phyloP scores from a whole-genome alignment of 768 basidiomycete genomes.

The Aureoboletus auriporus region DNA sequence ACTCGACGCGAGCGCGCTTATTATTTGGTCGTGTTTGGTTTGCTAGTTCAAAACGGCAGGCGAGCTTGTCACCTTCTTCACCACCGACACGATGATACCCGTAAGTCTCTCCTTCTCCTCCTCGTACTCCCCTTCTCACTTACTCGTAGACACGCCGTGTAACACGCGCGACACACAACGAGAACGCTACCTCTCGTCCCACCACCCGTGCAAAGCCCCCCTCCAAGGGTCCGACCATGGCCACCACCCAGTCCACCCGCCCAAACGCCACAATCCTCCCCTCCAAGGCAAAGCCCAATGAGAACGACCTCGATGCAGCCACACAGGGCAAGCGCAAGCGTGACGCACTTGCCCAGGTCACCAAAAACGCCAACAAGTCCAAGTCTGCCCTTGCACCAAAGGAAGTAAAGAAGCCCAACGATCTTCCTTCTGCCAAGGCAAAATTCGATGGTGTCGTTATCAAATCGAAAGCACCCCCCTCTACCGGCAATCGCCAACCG shows the following conservation, averaged over 20 bases:
- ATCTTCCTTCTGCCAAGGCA: conserved; percentile 38
- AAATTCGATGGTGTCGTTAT: conserved; percentile 63
- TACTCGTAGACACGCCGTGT: conserved; percentile 56
- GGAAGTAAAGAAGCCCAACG: conserved; percentile 53
- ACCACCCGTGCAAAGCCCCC: conserved; percentile 59
- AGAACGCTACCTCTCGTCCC: conserved; percentile 67
- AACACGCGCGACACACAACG: conserved; percentile 54
- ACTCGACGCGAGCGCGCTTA: conserved; percentile 33
- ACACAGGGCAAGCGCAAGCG: conserved; percentile 69
- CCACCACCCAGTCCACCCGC: conserved; percentile 35
- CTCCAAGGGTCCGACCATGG: conserved; percentile 33
- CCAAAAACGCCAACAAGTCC: conserved; percentile 44
- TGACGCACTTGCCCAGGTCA: conserved; percentile 69
- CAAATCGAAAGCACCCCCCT: conserved; percentile 40
- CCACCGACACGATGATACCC: conserved; percentile 36
- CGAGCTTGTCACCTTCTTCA: conserved; percentile 32
- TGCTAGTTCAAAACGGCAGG: conserved; percentile 34
- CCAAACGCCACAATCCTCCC: conserved; percentile 39
- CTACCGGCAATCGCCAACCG: conserved; percentile 43
- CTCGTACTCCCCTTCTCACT: neutral
- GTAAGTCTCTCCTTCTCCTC: conserved; percentile 25
- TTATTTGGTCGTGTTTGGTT: conserved; percentile 34
- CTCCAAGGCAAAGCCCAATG: conserved; percentile 33
- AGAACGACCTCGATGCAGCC: conserved; percentile 43
- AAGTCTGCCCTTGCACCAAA: conserved; percentile 32